Percentiles rank a stretch among this genome's conserved stretches.
These are phyloP conservation scores for Aphanomyces astaci DNA, from an alignment of 352 stramenopile genomes.

Conservation along the genomic window DNA sequence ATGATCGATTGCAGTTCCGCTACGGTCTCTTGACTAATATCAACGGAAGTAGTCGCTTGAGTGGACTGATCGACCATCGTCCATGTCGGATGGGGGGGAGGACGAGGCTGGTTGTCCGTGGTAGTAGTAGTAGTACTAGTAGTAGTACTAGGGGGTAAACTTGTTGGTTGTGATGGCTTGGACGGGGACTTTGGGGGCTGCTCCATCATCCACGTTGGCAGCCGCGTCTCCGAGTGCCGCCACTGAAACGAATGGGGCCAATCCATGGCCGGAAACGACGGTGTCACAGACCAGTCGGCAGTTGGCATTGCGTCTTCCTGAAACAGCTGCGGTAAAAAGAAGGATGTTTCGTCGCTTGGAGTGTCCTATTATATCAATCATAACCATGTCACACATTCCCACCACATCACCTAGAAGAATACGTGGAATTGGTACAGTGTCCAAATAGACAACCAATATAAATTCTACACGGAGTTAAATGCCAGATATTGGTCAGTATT, in stretches of 20 bases:
- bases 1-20: not conserved
- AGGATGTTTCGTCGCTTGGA: not conserved
- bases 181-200: not conserved
- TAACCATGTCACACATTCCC: too few relatives aligned
- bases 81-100: not conserved
- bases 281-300: not conserved
- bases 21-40: not conserved
- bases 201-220: not conserved
- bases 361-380: conserved; percentile 4
- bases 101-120: too few relatives aligned
- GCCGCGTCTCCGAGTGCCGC: not conserved
- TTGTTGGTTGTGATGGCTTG: too few relatives aligned
- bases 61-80: not conserved
- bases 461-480: too few relatives aligned
- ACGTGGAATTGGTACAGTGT: too few relatives aligned
- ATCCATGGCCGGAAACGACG: not conserved
- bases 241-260: conserved; percentile 1
- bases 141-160: too few relatives aligned
- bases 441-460: too few relatives aligned
- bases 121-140: too few relatives aligned
- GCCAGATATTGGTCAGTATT: too few relatives aligned
- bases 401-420: too few relatives aligned
- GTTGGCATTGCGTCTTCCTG: not conserved
- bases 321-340: not conserved
- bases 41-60: not conserved